Evolutionary conservation across 306 rosid species (phyloP), one percentile per base, ranked within the genome.

Genomic region (Castanospermum australe): DNA sequence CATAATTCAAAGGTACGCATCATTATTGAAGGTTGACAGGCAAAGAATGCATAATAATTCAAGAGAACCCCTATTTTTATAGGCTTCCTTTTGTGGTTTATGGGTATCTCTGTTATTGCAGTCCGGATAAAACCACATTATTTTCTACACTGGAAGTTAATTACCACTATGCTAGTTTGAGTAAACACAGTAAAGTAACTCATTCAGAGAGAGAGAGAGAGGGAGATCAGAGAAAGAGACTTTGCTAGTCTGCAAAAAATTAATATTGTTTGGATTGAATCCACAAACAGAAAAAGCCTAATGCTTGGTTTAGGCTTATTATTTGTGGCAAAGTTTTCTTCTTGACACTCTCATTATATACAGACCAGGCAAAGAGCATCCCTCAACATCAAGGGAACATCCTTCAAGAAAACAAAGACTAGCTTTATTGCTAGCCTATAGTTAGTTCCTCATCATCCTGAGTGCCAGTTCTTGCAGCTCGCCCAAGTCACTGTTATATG

Each of bases 391-490:
- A 83, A 47, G 48, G 10, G 51, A 51, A 61, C 75, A 72, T 73
- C 71, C 50, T 55, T 55, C 65, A 71, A 82, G 73, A 83, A 69
- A 61, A 38, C 66, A 57, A 77, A 47, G 63, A 63, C 69, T 22
- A 17, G 73, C 73, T 38, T 44, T 11, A 8, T 18, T 65, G 61
- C 60, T 45, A 84, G 77, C 68, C 67, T 63, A 70, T 24, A 67
- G 39, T 66, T 77, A 90, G 69, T 87, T 93, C 82, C 96, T 93
- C 97, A 91, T 96, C 99, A 96, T 96, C 84, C 98, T 84, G 15
- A 93, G 86, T 28, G 99, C 99, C 67, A 96, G 68, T 59, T 88
- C 93, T 73, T 96, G 97, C 78, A 96, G 93, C 86, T 96, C 99
- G 24, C 98, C 95, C 87, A 92, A 80, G 67, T 92, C 95, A 75